Evolutionary conservation across 1,284 basidiomycete species (phyloP).

Genomic region (Sporisorium exsertum): DNA sequence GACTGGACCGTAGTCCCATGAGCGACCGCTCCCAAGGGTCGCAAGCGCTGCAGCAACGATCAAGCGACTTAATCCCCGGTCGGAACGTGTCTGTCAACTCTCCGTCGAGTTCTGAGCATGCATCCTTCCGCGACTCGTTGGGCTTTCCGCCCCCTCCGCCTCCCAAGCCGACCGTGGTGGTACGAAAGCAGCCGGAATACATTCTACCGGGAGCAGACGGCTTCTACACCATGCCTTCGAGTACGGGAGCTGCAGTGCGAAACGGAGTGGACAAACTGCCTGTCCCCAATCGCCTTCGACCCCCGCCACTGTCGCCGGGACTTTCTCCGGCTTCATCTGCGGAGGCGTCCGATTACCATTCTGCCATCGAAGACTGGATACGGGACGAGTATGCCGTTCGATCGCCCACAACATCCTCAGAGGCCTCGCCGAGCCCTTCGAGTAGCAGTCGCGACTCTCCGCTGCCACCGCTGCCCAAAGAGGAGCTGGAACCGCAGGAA

Average conservation of each 20-base stretch:
- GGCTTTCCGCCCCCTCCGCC: slow-evolving; percentile 46
- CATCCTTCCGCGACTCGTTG: slow-evolving; percentile 35
- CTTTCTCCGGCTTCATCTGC: slow-evolving; percentile 22
- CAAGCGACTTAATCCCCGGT: neutral
- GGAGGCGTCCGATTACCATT: slow-evolving; percentile 26
- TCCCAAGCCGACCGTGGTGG: slow-evolving; percentile 25
- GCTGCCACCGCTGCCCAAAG: slow-evolving; percentile 28
- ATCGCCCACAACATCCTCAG: slow-evolving; percentile 27
- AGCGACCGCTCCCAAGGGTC: slow-evolving; percentile 24
- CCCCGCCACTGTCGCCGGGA: slow-evolving; percentile 21
- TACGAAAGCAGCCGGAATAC: slow-evolving; percentile 46
- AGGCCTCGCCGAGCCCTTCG: slow-evolving; percentile 18
- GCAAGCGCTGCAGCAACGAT: slow-evolving; percentile 5
- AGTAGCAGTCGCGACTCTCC: slow-evolving; percentile 31
- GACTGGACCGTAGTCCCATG: slow-evolving; percentile 34
- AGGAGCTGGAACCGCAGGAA: slow-evolving; percentile 17
- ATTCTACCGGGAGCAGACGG: slow-evolving; percentile 54
- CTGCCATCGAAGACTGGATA: slow-evolving; percentile 39
- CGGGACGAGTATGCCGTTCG: slow-evolving; percentile 23
- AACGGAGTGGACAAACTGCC: neutral
- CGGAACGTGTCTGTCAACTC: neutral
- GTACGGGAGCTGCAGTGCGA: neutral
- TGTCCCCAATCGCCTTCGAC: slow-evolving; percentile 19
- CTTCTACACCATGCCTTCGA: slow-evolving; percentile 46
- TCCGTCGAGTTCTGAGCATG: slow-evolving; percentile 1